Conservation (phyloP, 768 basidiomycete genomes). For the Albatrellus ellisii region DNA sequence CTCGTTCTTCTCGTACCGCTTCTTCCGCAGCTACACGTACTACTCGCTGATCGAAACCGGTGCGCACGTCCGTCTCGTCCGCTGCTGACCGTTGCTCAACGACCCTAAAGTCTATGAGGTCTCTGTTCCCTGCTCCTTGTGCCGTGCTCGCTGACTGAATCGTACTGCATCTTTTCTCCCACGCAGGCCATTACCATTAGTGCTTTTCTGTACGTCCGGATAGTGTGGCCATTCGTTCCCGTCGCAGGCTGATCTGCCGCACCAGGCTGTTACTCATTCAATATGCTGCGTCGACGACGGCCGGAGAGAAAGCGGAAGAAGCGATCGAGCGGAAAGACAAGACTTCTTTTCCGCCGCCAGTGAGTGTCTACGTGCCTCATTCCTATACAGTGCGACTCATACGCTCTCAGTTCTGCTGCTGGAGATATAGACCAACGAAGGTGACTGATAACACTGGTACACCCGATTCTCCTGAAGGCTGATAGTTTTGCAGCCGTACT, state of each 20-base stretch:
- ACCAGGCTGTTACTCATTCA: conserved; percentile 68
- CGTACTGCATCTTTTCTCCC: conserved; percentile 51
- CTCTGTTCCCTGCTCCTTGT: conserved; percentile 21
- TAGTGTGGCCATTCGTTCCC: not conserved
- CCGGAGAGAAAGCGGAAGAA: conserved; percentile 45
- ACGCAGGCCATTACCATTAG: conserved; percentile 67
- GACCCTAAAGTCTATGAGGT: not conserved
- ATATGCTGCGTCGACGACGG: conserved; percentile 62
- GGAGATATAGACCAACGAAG: conserved; percentile 74
- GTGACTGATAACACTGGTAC: conserved; percentile 18
- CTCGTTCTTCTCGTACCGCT: conserved; percentile 80
- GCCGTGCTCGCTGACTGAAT: conserved; percentile 11
- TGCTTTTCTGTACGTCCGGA: conserved; percentile 61
- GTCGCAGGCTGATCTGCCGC: not conserved
- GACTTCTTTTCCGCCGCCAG: conserved; percentile 52
- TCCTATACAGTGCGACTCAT: not conserved
- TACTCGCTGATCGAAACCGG: conserved; percentile 38
- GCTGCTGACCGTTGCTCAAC: not conserved
- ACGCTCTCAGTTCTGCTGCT: conserved; percentile 56
- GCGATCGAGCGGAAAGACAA: conserved; percentile 78
- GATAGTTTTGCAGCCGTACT: conserved; percentile 45
- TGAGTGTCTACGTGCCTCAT: conserved; percentile 19
- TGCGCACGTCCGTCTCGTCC: too few species aligned
- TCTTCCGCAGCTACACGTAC: conserved; percentile 65
- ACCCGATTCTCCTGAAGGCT: not conserved